A percentile compares a stretch with the other conserved stretches of the same genome.
These are phyloP conservation scores for Candida ulmi DNA, from an alignment of 805 yeast genomes.

Conservation along the genomic window DNA sequence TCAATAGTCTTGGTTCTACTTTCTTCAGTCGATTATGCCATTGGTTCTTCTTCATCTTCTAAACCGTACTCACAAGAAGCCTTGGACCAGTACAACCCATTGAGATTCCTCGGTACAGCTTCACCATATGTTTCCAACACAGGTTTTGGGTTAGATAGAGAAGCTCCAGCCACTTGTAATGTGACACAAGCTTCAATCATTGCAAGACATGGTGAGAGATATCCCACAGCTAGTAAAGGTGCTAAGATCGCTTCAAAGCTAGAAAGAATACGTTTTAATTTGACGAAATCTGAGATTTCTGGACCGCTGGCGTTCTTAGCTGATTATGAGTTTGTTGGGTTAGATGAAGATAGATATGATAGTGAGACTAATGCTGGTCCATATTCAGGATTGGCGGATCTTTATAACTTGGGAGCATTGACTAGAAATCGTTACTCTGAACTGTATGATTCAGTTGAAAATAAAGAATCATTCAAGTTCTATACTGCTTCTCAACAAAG, in stretches of 20 bases:
- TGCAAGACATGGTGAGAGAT: conserved; percentile 58
- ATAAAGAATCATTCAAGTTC: conserved; percentile 37
- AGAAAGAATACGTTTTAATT: conserved; percentile 26
- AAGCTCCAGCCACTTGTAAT: conserved; percentile 44
- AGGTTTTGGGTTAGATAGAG: conserved; percentile 48
- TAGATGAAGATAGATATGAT: conserved; percentile 35
- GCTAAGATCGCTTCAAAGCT: conserved; percentile 20
- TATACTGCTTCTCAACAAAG: conserved; percentile 53
- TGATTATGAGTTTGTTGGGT: conserved; percentile 39
- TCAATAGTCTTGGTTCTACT: too few relatives aligned
- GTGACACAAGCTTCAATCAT: conserved; percentile 50
- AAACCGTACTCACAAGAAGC: conserved; percentile 26
- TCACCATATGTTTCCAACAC: conserved; percentile 47
- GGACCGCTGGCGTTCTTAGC: conserved; percentile 24
- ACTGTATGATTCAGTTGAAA: conserved; percentile 24
- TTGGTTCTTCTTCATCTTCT: not conserved
- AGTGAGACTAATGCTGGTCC: conserved; percentile 46
- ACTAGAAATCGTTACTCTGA: conserved; percentile 44
- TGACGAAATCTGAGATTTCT: too few relatives aligned
- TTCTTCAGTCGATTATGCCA: too few relatives aligned
- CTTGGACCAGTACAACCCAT: conserved; percentile 39
- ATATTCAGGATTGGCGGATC: conserved; percentile 48
- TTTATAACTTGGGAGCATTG: conserved; percentile 41
- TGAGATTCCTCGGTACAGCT: conserved; percentile 42
- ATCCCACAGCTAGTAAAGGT: conserved; percentile 29